Evolutionary conservation across 495 filamentous ascomycete species (phyloP).

Genomic region (Jackrogersella minutella): DNA sequence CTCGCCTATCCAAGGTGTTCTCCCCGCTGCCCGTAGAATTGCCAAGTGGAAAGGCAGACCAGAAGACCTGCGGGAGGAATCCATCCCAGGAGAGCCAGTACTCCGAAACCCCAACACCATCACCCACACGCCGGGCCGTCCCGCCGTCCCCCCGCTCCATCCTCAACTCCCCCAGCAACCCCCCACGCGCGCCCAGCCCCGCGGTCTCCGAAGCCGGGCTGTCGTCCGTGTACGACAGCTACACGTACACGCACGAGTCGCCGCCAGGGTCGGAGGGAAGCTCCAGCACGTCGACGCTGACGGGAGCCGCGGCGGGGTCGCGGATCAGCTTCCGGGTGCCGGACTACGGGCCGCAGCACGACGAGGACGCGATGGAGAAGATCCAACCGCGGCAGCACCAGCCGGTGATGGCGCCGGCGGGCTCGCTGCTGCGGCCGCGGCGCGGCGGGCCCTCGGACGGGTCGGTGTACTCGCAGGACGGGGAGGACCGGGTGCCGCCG

Average conservation of each 20-base stretch:
- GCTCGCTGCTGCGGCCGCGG: slow-evolving; percentile 3
- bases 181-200: slow-evolving; percentile 31
- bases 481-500: slow-evolving; percentile 38
- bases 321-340: slow-evolving; percentile 21
- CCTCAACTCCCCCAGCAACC: slow-evolving; percentile 25
- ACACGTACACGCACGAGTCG: slow-evolving; percentile 33
- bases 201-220: slow-evolving; percentile 40
- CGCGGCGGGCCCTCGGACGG: slow-evolving; percentile 33
- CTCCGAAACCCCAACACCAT: slow-evolving; percentile 34
- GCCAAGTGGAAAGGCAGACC: not conserved
- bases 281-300: no score
- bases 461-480: slow-evolving; percentile 43
- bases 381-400: not conserved
- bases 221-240: slow-evolving; percentile 46
- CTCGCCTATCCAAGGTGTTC: slow-evolving; percentile 41
- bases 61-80: not conserved
- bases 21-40: slow-evolving; percentile 25
- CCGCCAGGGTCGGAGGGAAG: not conserved
- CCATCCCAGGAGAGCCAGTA: not conserved
- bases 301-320: no score
- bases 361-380: not conserved
- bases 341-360: not conserved
- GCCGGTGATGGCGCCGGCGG: not conserved
- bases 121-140: slow-evolving; percentile 17
- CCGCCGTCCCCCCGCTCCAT: slow-evolving; percentile 32